Conservation (phyloP, 768 basidiomycete species). For the Mycena galericulata region DNA sequence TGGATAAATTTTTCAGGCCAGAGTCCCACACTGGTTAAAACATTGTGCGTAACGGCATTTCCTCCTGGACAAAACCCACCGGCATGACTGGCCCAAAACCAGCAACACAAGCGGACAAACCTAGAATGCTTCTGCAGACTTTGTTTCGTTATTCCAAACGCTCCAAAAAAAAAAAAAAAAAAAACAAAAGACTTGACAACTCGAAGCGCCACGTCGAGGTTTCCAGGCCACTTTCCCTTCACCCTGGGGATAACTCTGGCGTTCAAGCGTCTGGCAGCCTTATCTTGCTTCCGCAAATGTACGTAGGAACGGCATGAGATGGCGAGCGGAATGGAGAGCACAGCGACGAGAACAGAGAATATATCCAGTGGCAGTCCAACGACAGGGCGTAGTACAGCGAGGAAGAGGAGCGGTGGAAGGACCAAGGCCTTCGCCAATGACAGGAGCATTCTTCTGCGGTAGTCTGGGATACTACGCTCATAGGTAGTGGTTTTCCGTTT, state of each 20-base stretch:
- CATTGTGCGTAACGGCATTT: too few relatives aligned
- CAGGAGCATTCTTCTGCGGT: constrained; percentile 9
- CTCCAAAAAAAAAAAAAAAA: too few relatives aligned
- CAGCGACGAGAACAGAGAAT: not conserved
- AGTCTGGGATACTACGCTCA: constrained; percentile 18
- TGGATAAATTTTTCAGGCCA: too few relatives aligned
- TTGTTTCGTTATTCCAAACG: too few relatives aligned
- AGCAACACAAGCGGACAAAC: too few relatives aligned
- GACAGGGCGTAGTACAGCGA: not conserved
- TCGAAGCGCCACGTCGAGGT: constrained; percentile 57
- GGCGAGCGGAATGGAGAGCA: not conserved
- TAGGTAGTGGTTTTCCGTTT: constrained; percentile 2
- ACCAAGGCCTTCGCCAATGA: constrained; percentile 2
- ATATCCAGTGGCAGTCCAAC: not conserved
- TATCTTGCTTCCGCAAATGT: not conserved
- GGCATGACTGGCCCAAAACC: too few relatives aligned
- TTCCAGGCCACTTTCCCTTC: constrained; percentile 62
- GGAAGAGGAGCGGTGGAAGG: constrained; percentile 4
- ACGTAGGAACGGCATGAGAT: constrained; percentile 2
- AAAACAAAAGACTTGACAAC: constrained; percentile 46
- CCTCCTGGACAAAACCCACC: too few relatives aligned
- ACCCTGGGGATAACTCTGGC: constrained; percentile 54
- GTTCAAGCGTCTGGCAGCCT: constrained; percentile 38
- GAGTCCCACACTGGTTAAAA: too few relatives aligned
- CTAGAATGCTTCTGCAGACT: too few relatives aligned